Evolutionary conservation across 2,329 filamentous ascomycete genomes (phyloP).

Genomic region (Trichoderma brevicompactum): DNA sequence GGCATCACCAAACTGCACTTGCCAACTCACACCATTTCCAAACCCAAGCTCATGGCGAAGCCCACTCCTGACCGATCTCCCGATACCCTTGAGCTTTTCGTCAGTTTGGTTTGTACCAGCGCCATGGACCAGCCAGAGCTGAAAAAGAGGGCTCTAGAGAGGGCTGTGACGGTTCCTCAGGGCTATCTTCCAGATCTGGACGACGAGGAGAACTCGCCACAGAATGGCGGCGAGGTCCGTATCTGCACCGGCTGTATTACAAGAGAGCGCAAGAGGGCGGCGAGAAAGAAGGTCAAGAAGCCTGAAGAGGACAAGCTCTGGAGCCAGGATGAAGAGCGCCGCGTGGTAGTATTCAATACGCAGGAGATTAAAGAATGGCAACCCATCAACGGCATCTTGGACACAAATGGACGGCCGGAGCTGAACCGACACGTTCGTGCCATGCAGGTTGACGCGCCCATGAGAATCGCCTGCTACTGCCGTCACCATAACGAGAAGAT

Average conservation of each 20-base stretch:
- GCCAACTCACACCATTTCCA: constrained; percentile 88
- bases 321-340: constrained; percentile 75
- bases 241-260: constrained; percentile 93
- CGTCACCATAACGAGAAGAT: constrained; percentile 92
- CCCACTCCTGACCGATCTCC: constrained; percentile 65
- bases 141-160: constrained; percentile 68
- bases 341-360: constrained; percentile 91
- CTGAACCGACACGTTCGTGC: constrained; percentile 60
- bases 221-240: constrained; percentile 90
- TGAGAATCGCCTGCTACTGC: constrained; percentile 98
- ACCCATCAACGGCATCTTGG: constrained; percentile 58
- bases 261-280: constrained; percentile 87
- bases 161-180: constrained; percentile 51
- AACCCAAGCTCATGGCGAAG: constrained; percentile 86
- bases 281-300: constrained; percentile 91
- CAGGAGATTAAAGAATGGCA: constrained; percentile 86
- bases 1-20: constrained; percentile 82
- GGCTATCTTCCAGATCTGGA: constrained; percentile 46
- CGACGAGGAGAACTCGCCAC: constrained; percentile 71
- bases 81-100: constrained; percentile 79
- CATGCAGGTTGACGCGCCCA: constrained; percentile 81
- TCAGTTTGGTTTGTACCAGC: constrained; percentile 87
- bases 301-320: constrained; percentile 90
- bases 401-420: constrained; percentile 49
- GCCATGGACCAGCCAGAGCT: constrained; percentile 78